A percentile compares a stretch with the other conserved stretches of the same genome.
Evolutionary conservation across 208 protist species (phyloP).

Genomic region (Wallacemonas sp.): DNA sequence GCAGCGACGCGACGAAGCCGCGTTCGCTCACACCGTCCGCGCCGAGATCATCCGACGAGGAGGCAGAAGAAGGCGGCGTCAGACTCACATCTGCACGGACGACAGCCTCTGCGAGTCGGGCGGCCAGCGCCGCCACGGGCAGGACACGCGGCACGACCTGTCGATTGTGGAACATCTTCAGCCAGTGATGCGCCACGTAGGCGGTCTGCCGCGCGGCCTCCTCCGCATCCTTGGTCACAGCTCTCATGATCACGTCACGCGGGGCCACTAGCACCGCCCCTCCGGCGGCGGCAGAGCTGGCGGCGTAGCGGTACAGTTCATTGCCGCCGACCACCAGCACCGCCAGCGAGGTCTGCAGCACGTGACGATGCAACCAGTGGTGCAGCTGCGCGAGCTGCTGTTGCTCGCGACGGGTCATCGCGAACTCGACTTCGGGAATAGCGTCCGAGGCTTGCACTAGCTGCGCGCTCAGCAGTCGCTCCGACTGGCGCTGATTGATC

Average conservation of each 20-base stretch:
- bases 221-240: constrained; percentile 1
- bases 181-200: constrained; percentile 55
- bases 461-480: constrained; percentile 50
- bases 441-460: constrained; percentile 68
- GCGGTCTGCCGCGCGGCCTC: constrained; percentile 27
- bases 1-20: neutral
- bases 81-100: neutral
- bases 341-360: constrained; percentile 46
- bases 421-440: constrained; percentile 76
- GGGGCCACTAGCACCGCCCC: no score
- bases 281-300: neutral
- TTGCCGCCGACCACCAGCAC: constrained; percentile 68
- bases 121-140: constrained; percentile 41
- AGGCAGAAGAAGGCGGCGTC: no score
- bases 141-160: constrained; percentile 57
- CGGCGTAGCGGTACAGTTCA: neutral
- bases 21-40: no score
- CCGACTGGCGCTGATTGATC: constrained; percentile 56
- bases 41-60: no score
- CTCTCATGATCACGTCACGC: no score
- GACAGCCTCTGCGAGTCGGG: constrained; percentile 24
- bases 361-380: constrained; percentile 41
- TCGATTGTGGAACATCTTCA: constrained; percentile 65
- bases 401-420: constrained; percentile 47
- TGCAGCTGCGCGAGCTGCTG: constrained; percentile 44